Evolutionary conservation across 108 stramenopile species (phyloP).

Genomic region (Cyclotella cryptica): DNA sequence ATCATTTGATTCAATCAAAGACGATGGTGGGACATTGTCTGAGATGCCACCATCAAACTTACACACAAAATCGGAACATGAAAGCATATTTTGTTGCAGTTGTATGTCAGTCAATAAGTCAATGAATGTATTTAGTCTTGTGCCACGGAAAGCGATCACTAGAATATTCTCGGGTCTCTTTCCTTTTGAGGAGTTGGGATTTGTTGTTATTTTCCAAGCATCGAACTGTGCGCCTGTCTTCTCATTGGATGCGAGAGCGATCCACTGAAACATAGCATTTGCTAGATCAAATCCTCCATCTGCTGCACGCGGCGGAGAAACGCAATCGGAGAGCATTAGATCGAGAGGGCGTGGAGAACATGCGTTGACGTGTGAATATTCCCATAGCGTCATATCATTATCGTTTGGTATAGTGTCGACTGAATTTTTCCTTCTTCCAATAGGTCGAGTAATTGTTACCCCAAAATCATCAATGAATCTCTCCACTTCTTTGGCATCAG

Average conservation of each 20-base stretch:
- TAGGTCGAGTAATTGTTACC: constrained; percentile 6
- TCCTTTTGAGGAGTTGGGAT: not conserved
- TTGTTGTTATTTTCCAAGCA: constrained; percentile 22
- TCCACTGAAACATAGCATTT: constrained; percentile 17
- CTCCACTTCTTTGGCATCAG: not conserved
- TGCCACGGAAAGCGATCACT: constrained; percentile 23
- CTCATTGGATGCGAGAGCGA: constrained; percentile 14
- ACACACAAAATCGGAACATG: constrained; percentile 17
- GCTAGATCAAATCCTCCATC: not conserved
- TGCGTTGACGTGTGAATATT: constrained; percentile 22
- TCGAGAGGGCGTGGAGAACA: constrained; percentile 10
- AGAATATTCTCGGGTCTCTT: constrained; percentile 7
- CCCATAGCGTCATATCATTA: not conserved
- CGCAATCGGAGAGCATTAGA: constrained; percentile 19
- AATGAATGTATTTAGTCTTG: constrained; percentile 8
- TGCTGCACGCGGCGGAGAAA: not conserved
- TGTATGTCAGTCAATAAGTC: constrained; percentile 29
- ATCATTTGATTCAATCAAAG: not conserved
- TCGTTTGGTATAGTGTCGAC: not conserved
- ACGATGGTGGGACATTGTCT: not conserved
- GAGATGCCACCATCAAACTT: not conserved
- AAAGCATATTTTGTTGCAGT: constrained; percentile 19
- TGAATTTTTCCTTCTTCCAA: too few relatives aligned
- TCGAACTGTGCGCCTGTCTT: constrained; percentile 19
- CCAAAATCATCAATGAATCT: constrained; percentile 12